phyloP scores from a whole-genome alignment of 805 yeast species.

The Zygotorulaspora florentina region DNA sequence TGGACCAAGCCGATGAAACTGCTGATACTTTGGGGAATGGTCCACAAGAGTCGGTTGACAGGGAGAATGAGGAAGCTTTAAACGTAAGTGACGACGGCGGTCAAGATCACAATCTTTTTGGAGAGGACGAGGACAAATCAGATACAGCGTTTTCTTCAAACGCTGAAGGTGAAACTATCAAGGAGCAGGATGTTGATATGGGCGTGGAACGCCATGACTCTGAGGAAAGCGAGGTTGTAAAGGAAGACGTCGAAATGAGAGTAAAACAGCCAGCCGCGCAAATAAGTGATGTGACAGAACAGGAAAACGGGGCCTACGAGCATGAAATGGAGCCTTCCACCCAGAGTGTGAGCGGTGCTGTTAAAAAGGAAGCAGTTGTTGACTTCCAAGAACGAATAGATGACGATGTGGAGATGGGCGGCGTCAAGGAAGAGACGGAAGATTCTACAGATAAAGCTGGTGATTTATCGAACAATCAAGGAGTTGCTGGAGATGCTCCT shows the following conservation, averaged over 20 bases:
- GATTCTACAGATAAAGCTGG: too few species aligned
- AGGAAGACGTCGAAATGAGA: too few species aligned
- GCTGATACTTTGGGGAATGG: neutral
- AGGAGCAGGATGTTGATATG: too few species aligned
- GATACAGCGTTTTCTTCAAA: neutral
- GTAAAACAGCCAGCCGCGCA: too few species aligned
- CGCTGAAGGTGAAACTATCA: too few species aligned
- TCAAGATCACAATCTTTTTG: neutral
- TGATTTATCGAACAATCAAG: too few species aligned
- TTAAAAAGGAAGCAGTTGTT: neutral
- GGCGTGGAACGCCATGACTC: neutral
- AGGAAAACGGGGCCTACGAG: too few species aligned
- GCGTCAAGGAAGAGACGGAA: conserved; percentile 2
- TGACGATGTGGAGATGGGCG: neutral
- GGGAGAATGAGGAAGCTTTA: neutral
- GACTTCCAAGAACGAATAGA: conserved; percentile 2
- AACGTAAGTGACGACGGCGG: neutral
- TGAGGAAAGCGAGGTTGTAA: neutral
- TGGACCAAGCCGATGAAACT: neutral
- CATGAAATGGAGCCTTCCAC: too few species aligned
- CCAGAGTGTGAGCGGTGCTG: too few species aligned
- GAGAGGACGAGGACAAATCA: neutral
- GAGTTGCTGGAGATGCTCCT: too few species aligned
- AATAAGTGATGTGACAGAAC: neutral
- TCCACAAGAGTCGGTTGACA: neutral